Evolutionary conservation across 257 asterid genomes (phyloP), one percentile per base, ranked within the genome.

Genomic region (Orobanche coerulescens): DNA sequence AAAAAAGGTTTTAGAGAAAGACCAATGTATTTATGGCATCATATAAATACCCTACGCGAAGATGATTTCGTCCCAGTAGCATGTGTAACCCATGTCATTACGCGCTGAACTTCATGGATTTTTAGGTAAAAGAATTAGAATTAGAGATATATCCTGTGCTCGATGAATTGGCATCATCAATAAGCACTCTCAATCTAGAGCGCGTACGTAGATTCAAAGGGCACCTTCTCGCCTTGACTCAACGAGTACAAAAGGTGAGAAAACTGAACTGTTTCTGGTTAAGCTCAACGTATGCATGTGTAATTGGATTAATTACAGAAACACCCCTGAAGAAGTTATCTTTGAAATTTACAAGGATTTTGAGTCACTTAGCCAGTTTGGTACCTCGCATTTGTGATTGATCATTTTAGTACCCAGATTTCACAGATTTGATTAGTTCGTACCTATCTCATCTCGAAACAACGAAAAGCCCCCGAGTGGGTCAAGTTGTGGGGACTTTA

Each of bases 141-240:
- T 52, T 75, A 74, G 97, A 89, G 82, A 78, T 93, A 55, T 70
- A 86, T 75, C 99, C 99, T 0, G 91, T 93, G 78, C 94, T 93
- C 30, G 99, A 93, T 51, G 96, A 93, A 60, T 71, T 93, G 75
- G 87, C 99, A 22, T 70, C 88, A 58, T 81, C 99, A 37, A 85
- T 93, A 53, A 93, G 86, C 85, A 93, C 99, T 73, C 78, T 80
- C 71, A 93, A 89, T 76, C 79, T 93, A 48, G 99, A 93, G 81
- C 96, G 92, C 7, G 99, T 89, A 18, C 97, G 99, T 49, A 84
- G 96, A 71, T 87, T 85, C 80, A 93, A 93, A 76, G 99, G 97
- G 28, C 82, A 86, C 50, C 95, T 93, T 54, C 96, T 93, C 65
- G 95, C 95, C 23, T 76, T 92, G 79, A 88, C 98, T 71, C 98